Percentiles rank a stretch among this genome's conserved stretches.
Evolutionary conservation across 2,329 filamentous ascomycete genomes (phyloP).

Genomic region (Zasmidium angulare): DNA sequence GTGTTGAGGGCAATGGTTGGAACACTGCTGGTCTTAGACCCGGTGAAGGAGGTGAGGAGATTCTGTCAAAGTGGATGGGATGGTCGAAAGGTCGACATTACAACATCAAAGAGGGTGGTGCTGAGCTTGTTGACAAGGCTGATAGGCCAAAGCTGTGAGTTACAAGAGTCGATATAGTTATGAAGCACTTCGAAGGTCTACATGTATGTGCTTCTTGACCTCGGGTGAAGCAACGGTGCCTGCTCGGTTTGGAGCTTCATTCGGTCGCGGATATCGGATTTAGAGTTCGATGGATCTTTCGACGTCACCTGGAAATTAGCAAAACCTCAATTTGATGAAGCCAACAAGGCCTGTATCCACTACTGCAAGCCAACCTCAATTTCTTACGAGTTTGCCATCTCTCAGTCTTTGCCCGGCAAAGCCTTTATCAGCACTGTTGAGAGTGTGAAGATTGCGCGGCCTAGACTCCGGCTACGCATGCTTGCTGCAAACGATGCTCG

Average conservation of each 20-base stretch:
- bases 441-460: too few species aligned
- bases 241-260: neutral
- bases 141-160: slow-evolving; percentile 14
- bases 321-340: neutral
- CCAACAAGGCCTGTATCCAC: neutral
- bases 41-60: slow-evolving; percentile 71
- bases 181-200: too few species aligned
- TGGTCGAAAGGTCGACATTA: slow-evolving; percentile 74
- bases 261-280: neutral
- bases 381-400: neutral
- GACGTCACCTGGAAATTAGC: neutral
- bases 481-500: neutral
- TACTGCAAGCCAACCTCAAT: neutral
- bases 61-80: slow-evolving; percentile 70
- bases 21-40: slow-evolving; percentile 57
- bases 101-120: slow-evolving; percentile 61
- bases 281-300: neutral
- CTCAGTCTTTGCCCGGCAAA: neutral
- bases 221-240: neutral
- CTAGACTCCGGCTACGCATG: neutral
- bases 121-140: slow-evolving; percentile 45
- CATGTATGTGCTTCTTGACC: too few species aligned
- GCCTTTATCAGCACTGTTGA: neutral
- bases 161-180: too few species aligned
- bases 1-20: slow-evolving; percentile 69